Evolutionary conservation across 768 basidiomycete genomes (phyloP).

Genomic region (Boletus reticulatus): DNA sequence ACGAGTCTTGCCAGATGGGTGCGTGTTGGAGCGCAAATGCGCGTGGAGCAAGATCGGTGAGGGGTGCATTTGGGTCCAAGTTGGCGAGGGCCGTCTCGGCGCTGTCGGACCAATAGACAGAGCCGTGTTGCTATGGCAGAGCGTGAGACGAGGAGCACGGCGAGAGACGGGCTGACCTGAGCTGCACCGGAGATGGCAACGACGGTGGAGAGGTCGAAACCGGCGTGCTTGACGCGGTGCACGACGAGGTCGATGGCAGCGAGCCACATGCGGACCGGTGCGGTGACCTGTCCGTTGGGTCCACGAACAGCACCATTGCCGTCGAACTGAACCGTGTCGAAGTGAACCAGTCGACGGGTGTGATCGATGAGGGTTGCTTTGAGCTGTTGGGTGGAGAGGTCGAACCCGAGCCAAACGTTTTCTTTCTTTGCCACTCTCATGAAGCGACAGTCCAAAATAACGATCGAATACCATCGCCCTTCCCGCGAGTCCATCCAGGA

Average conservation of each 20-base stretch:
- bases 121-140: slow-evolving; percentile 3
- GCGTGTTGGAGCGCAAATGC: neutral
- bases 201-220: neutral
- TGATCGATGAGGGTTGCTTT: neutral
- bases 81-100: neutral
- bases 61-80: neutral
- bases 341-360: neutral
- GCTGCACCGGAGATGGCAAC: neutral
- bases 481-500: slow-evolving; percentile 75
- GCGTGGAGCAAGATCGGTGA: neutral
- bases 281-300: neutral
- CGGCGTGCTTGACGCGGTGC: neutral
- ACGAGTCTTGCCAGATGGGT: slow-evolving; percentile 7
- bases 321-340: neutral
- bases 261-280: slow-evolving; percentile 11
- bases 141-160: neutral
- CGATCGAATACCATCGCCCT: slow-evolving; percentile 75
- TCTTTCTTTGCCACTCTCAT: slow-evolving; percentile 30
- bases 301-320: neutral
- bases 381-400: slow-evolving; percentile 8
- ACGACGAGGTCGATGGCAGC: slow-evolving; percentile 5
- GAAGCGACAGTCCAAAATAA: slow-evolving; percentile 49
- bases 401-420: neutral
- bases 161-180: neutral
- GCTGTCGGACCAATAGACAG: slow-evolving; percentile 2